Conservation (phyloP, 257 asterid species). For the Capsicum chinense region DNA sequence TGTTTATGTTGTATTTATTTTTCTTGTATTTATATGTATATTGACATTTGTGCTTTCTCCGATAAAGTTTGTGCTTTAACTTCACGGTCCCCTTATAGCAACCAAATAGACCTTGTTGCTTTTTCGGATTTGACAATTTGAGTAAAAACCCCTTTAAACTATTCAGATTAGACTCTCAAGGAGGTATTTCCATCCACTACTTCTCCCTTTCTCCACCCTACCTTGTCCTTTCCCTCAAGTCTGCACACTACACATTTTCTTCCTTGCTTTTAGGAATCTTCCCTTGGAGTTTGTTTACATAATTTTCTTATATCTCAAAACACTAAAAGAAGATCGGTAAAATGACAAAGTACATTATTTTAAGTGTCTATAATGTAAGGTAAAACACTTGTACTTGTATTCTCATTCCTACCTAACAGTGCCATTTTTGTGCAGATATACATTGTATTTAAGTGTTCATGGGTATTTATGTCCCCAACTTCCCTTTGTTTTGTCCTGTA, state of each 20-base stretch:
- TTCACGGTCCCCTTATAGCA: not conserved
- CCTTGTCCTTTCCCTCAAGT: not conserved
- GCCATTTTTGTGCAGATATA: slow-evolving; percentile 6
- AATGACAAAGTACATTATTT: not conserved
- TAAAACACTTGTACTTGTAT: not conserved
- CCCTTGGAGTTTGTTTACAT: not conserved
- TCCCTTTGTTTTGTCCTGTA: not conserved
- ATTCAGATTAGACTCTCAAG: not conserved
- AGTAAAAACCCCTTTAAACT: not conserved
- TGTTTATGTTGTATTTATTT: not conserved
- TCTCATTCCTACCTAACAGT: not conserved
- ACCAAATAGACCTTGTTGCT: not conserved
- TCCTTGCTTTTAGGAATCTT: not conserved
- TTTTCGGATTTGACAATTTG: not conserved
- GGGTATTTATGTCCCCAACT: not conserved
- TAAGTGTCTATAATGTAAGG: not conserved
- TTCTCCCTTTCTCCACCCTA: not conserved
- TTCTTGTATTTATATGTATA: not conserved
- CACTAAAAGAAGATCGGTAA: not conserved
- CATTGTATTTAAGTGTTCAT: not conserved
- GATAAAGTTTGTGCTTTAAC: not conserved
- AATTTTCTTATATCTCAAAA: not conserved
- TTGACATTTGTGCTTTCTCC: not conserved
- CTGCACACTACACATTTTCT: not conserved
- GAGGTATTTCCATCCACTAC: not conserved